Evolutionary conservation across 176 grass and related monocot genomes (phyloP), one percentile per base, ranked within the genome.

Genomic region (Panicum miliaceum): DNA sequence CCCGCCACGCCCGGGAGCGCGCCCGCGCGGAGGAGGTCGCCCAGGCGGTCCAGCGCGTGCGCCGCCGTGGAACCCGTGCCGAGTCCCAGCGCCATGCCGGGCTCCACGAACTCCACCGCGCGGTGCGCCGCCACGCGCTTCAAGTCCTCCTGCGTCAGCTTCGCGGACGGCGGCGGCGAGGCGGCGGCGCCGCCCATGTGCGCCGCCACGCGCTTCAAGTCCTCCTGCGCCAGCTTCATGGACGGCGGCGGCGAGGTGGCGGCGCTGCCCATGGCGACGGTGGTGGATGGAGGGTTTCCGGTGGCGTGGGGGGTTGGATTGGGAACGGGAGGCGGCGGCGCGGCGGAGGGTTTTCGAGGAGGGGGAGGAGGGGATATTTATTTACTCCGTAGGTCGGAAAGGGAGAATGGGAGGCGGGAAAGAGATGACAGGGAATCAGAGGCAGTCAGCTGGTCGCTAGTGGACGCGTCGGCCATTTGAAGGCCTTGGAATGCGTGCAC

Each of bases 11-110:
- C 71, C 8, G 40, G 25, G 10, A 94, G 87, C 1, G 67, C 57
- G 25, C 71, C 79, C 3, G n/a, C 2, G 14, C 61, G 75, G 67
- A 94, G 71, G 4, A 94, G 90, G 22, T 86, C 84, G 1, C 84
- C 89, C 29, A 94, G 81, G 42, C 87, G 84, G 78, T 94, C 86
- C 1, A 94, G 89, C 59, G 90, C 90, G 84, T 91, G 87, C 41
- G 92, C 89, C 3, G 92, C 90, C 27, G 92, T 94, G 67, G 92
- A 94, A 34, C 92, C 92, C 16, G 92, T 94, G 14, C 92, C 92
- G 26, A 94, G 92, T 0, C 92, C 92, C 13, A 94, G 81, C 41
- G 88, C 83, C 71, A 91, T 94, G 25, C 59, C 64, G 22, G 89
- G 23, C 40, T 64, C 82, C 41, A 94, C 92, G 47, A 89, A 62